Percentiles rank a stretch among this genome's conserved stretches.
Conservation (phyloP, 2,329 filamentous ascomycete species). For the Lachnum nothofagi region DNA sequence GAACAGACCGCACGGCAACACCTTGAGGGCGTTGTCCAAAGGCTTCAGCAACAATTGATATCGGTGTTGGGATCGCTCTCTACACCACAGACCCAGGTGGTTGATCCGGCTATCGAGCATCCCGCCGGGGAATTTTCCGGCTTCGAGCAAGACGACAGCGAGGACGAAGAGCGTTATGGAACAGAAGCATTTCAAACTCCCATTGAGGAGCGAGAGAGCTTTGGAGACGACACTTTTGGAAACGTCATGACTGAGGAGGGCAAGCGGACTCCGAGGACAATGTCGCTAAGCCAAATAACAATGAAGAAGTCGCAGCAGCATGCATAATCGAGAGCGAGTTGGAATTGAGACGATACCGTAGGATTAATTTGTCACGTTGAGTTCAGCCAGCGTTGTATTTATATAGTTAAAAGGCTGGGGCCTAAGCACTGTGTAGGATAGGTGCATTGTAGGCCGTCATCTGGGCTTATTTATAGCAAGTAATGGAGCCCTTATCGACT, state of each 20-base stretch:
- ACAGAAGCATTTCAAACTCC: conserved; percentile 50
- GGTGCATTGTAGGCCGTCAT: background rate
- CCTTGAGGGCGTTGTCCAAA: conserved; percentile 53
- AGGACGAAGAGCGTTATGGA: conserved; percentile 30
- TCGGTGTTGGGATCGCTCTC: conserved; percentile 12
- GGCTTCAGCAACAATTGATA: conserved; percentile 35
- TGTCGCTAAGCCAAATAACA: conserved; percentile 60
- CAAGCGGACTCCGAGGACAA: conserved; percentile 55
- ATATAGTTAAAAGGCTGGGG: conserved; percentile 2
- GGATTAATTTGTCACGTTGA: background rate
- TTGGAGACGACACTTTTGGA: conserved; percentile 39
- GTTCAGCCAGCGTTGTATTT: conserved; percentile 3
- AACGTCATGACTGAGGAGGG: conserved; percentile 31
- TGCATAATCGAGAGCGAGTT: conserved; percentile 16
- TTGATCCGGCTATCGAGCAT: conserved; percentile 3
- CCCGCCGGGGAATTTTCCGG: conserved; percentile 16
- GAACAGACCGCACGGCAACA: conserved; percentile 52
- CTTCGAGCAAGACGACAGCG: conserved; percentile 31
- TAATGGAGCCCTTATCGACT: background rate
- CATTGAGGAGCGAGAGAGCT: conserved; percentile 40
- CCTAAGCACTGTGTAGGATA: background rate
- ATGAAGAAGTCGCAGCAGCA: conserved; percentile 29
- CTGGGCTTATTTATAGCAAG: background rate
- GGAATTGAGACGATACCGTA: conserved; percentile 1
- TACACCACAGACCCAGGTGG: conserved; percentile 6